phyloP scores from a whole-genome alignment of 1,139 yeast genomes.

The Diutina scorzettiae region DNA sequence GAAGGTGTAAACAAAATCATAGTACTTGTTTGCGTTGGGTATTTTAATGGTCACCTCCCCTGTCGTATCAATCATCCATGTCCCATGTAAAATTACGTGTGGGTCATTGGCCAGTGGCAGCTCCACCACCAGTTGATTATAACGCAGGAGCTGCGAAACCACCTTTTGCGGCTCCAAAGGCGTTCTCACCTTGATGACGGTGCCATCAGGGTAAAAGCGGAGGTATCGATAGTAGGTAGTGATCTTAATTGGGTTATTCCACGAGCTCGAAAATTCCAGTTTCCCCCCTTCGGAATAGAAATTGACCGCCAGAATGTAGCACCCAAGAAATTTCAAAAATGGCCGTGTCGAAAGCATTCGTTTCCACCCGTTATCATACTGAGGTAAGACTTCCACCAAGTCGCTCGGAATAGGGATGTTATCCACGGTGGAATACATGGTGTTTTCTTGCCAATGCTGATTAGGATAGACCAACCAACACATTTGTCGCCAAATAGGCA shows the following conservation, averaged over 20 bases:
- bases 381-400: conserved; percentile 29
- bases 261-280: conserved; percentile 50
- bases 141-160: conserved; percentile 27
- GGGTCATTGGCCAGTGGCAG: conserved; percentile 15
- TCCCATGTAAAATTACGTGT: conserved; percentile 34
- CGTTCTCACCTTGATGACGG: conserved; percentile 53
- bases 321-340: conserved; percentile 65
- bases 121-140: conserved; percentile 6
- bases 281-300: conserved; percentile 74
- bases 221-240: conserved; percentile 82
- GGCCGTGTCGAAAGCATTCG: conserved; percentile 44
- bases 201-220: conserved; percentile 72
- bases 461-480: conserved; percentile 44
- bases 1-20: conserved; percentile 51
- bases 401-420: conserved; percentile 29
- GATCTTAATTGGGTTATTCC: conserved; percentile 68
- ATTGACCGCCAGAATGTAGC: conserved; percentile 76
- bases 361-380: conserved; percentile 42
- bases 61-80: conserved; percentile 35
- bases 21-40: conserved; percentile 51
- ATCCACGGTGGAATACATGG: conserved; percentile 11
- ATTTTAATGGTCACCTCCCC: conserved; percentile 46
- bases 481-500: conserved; percentile 42
- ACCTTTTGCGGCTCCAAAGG: conserved; percentile 54
- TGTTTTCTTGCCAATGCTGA: conserved; percentile 12